Evolutionary conservation across 805 yeast species (phyloP), one percentile per base, ranked within the genome.

Genomic region (Saturnispora bothae): DNA sequence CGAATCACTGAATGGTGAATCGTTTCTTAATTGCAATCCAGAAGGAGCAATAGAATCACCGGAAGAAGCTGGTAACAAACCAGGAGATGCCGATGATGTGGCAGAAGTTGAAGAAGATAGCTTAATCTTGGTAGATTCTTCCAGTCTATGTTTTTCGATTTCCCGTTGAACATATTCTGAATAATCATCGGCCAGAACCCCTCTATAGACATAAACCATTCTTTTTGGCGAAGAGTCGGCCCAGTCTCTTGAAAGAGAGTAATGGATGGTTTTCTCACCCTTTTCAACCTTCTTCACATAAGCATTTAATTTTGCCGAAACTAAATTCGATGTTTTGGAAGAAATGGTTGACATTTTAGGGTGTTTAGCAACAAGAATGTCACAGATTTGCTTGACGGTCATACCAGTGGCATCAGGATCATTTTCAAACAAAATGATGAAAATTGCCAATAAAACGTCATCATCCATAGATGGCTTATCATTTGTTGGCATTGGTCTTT

Each of bases 331-430:
- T 13, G 89, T 78, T 51, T 83, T 83, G 15, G 89, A 78, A 3
- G 86, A 78, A 42, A 83, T 58, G 43, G 75, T 80, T 4, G 86
- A 82, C 86, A 82, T 83, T 35, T 81, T 86, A 1, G 94, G 94
- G 54, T 83, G 89, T 48, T 73, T 69, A 40, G 76, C 83, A 35
- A 76, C 63, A 34, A 83, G 63, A 41, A 78, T 70, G 56, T 83
- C 94, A 60, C 94, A 83, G 42, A 83, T 71, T 54, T 83, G 94
- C 53, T 83, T 83, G 23, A 83, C 94, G n/a, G 94, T 83, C 86
- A 83, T 80, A 46, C 94, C 94, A 43, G 69, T 66, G 36, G 82
- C 78, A 37, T 69, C 70, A 1, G 78, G 60, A 53, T 83, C 94
- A 44, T 69, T 64, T 43, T 79, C 88, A 57, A 63, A 79, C 41